These are phyloP conservation scores for Spiromastix sp. DNA, from an alignment of 2,329 filamentous ascomycete genomes.

Conservation along the genomic window DNA sequence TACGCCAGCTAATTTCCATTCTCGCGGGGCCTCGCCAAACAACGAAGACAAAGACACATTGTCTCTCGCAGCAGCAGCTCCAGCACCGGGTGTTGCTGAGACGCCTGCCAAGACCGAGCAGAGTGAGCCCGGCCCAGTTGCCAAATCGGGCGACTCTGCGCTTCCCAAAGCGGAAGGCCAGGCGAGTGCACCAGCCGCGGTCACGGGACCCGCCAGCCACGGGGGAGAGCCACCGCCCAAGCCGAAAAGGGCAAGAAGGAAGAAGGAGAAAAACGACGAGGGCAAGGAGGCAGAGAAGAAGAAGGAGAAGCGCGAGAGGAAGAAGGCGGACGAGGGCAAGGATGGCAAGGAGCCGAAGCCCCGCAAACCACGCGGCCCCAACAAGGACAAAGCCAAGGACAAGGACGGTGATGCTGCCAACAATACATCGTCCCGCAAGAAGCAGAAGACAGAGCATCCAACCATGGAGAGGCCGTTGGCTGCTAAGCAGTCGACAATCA, in stretches of 20 bases:
- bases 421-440: conserved; percentile 33
- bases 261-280: conserved; percentile 28
- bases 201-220: no score
- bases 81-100: conserved; percentile 3
- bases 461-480: conserved; percentile 14
- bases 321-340: conserved; percentile 4
- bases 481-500: conserved; percentile 30
- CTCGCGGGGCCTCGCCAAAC: conserved; percentile 1
- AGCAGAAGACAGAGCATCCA: conserved; percentile 31
- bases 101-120: conserved; percentile 9
- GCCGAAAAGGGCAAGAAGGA: conserved; percentile 25
- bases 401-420: conserved; percentile 14
- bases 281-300: conserved; percentile 9
- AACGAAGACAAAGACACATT: not conserved
- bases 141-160: no score
- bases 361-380: conserved; percentile 9
- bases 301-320: no score
- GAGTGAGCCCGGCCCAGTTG: no score
- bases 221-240: conserved; percentile 12
- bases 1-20: conserved; percentile 7
- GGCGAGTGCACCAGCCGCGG: conserved; percentile 19
- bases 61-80: not conserved
- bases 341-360: conserved; percentile 6
- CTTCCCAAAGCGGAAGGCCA: not conserved
- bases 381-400: conserved; percentile 11